Percentiles rank a stretch among this genome's conserved stretches.
Conservation (phyloP, 768 basidiomycete species). For the Rhodotorula babjevae region DNA sequence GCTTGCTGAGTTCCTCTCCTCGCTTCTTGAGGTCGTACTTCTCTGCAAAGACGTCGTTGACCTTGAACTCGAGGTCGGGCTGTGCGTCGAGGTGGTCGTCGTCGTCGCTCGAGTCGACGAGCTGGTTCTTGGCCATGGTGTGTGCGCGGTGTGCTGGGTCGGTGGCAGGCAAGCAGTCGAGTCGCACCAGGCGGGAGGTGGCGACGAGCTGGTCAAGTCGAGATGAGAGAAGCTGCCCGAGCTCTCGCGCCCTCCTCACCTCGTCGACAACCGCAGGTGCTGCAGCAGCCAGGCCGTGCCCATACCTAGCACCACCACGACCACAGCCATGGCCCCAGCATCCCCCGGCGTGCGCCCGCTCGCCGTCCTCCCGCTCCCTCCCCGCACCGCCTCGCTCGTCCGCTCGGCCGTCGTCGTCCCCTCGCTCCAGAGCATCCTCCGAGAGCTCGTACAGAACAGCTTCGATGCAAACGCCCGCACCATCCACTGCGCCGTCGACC, state of each 20-base stretch:
- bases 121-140: constrained; percentile 2
- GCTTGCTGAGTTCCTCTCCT: constrained; percentile 71
- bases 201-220: too few relatives aligned
- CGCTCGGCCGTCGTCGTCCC: constrained; percentile 81
- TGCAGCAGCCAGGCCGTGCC: too few relatives aligned
- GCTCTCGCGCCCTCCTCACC: too few relatives aligned
- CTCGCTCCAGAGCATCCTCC: constrained; percentile 69
- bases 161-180: neutral
- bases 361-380: constrained; percentile 52
- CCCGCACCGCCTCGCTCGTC: constrained; percentile 61
- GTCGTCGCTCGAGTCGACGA: constrained; percentile 15
- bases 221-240: neutral
- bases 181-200: neutral
- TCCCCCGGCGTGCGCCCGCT: neutral
- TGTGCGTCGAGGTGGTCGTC: constrained; percentile 10
- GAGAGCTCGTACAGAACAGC: constrained; percentile 83
- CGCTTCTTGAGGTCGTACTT: constrained; percentile 79
- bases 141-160: neutral
- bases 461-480: constrained; percentile 70
- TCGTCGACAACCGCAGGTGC: too few relatives aligned
- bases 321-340: neutral
- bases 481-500: constrained; percentile 69
- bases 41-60: constrained; percentile 73
- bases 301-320: too few relatives aligned
- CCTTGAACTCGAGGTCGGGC: constrained; percentile 50